A percentile compares a stretch with the other conserved stretches of the same genome.
These are phyloP conservation scores for Boletellus emodensis DNA, from an alignment of 768 basidiomycete species.

Conservation along the genomic window DNA sequence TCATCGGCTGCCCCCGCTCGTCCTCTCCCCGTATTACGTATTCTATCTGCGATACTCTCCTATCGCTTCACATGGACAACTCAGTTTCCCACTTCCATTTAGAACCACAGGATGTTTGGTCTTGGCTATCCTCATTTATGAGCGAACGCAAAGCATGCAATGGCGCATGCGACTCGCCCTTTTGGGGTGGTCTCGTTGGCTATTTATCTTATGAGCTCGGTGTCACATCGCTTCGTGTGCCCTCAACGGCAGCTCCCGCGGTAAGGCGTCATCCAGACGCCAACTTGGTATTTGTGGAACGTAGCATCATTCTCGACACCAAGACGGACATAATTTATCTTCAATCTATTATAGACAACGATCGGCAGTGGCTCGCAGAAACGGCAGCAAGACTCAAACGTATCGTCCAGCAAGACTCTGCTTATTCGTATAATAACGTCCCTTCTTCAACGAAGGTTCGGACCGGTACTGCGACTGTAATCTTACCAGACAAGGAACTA, in stretches of 20 bases:
- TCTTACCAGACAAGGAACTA: conserved; percentile 50
- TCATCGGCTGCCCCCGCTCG: conserved; percentile 58
- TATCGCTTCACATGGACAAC: conserved; percentile 43
- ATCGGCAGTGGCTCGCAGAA: conserved; percentile 56
- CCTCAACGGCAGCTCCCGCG: conserved; percentile 28
- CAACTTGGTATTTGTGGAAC: conserved; percentile 73
- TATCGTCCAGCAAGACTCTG: conserved; percentile 9
- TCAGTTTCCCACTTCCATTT: conserved; percentile 40
- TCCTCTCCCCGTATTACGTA: conserved; percentile 58
- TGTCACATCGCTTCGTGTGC: conserved; percentile 48
- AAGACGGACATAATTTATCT: conserved; percentile 48
- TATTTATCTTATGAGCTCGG: conserved; percentile 80
- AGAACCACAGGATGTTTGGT: conserved; percentile 58
- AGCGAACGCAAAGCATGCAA: conserved; percentile 41
- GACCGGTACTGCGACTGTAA: conserved; percentile 31
- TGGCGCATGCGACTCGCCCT: conserved; percentile 56
- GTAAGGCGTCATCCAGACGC: conserved; percentile 59
- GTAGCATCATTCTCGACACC: conserved; percentile 68
- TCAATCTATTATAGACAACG: conserved; percentile 60
- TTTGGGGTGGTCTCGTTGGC: conserved; percentile 83
- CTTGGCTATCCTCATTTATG: conserved; percentile 75
- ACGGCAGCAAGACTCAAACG: conserved; percentile 28
- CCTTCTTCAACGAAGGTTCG: conserved; percentile 27
- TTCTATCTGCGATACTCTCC: conserved; percentile 44
- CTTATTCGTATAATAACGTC: conserved; percentile 8